These are phyloP conservation scores for Pholiota conissans DNA, from an alignment of 768 basidiomycete species.

Conservation along the genomic window DNA sequence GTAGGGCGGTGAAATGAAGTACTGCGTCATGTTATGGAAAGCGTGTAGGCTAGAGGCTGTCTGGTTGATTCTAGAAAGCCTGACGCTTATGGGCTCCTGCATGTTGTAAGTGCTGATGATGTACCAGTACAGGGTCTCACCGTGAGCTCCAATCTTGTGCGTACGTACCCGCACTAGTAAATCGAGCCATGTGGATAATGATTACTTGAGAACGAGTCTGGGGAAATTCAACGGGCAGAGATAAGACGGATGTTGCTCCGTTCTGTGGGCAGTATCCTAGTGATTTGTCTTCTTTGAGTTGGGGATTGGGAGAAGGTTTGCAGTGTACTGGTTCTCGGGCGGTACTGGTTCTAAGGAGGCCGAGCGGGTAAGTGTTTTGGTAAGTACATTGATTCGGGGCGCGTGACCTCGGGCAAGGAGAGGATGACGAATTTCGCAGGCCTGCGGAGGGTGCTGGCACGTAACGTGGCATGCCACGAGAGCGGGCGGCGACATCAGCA, in stretches of 20 bases:
- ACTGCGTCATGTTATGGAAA: too few relatives aligned
- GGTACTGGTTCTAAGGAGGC: too few relatives aligned
- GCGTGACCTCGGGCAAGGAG: neutral
- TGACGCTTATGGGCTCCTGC: too few relatives aligned
- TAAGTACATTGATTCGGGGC: neutral
- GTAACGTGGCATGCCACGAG: neutral
- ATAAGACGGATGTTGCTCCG: neutral
- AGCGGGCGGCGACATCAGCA: neutral
- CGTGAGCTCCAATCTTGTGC: neutral
- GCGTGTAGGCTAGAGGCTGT: neutral
- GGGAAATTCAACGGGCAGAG: neutral
- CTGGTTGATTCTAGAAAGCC: neutral
- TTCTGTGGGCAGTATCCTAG: too few relatives aligned
- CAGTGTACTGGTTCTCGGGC: too few relatives aligned
- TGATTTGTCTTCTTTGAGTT: too few relatives aligned
- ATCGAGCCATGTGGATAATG: neutral
- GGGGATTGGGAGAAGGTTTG: too few relatives aligned
- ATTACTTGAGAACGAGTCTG: neutral
- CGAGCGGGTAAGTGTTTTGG: too few relatives aligned
- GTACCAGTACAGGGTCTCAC: too few relatives aligned
- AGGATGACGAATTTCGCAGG: neutral
- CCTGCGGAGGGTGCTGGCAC: too few relatives aligned
- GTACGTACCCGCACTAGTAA: neutral
- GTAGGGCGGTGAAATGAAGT: too few relatives aligned
- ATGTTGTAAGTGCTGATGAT: too few relatives aligned